Evolutionary conservation across 202 grass and related monocot genomes (phyloP), one percentile per base, ranked within the genome.

Genomic region (Setaria italica): DNA sequence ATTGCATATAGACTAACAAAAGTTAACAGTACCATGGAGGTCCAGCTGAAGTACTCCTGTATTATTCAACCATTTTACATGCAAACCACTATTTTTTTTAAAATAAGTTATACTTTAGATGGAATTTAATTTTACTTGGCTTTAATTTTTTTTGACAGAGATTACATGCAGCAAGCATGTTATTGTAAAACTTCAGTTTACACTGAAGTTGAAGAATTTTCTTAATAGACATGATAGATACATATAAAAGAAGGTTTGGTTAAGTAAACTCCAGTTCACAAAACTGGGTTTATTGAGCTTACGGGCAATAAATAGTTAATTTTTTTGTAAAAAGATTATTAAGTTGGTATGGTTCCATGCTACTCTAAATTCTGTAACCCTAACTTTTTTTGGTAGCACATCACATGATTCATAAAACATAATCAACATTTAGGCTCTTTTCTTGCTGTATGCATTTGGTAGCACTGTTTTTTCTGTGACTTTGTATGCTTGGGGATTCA

Each of bases 51-150:
- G 7, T 62, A 62, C 11, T 72, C 55, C 53, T 73, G 25, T 39
- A 7, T 41, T 63, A 83, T 39, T 32, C 19, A 80, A 80, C 5
- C 21, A 82, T 34, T 25, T 84, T 57, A 20, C 39, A 77, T 57
- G 73, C 6, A 20, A 32, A 32, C 25, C 46, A 10, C 29, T 75
- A 11, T 67, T 46, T 80, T 9, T 37, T 37, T 37, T 42, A 29
- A 37, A 53, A 13, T 13, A 49, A 66, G 14, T 79, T 62, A 33
- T 62, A 48, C 21, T 46, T 29, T 29, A 34, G 42, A 37, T 79
- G 11, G 19, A 74, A 41, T 32, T 54, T 67, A 62, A 35, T 50
- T 50, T 13, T 79, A 45, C 19, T 79, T 78, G 3, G 15, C 21
- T 9, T 19, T 78, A 3, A 17, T 30, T 50, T 66, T 66, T 47